Conservation (phyloP, 2,329 filamentous ascomycete genomes). For the Salinomyces thailandicus region DNA sequence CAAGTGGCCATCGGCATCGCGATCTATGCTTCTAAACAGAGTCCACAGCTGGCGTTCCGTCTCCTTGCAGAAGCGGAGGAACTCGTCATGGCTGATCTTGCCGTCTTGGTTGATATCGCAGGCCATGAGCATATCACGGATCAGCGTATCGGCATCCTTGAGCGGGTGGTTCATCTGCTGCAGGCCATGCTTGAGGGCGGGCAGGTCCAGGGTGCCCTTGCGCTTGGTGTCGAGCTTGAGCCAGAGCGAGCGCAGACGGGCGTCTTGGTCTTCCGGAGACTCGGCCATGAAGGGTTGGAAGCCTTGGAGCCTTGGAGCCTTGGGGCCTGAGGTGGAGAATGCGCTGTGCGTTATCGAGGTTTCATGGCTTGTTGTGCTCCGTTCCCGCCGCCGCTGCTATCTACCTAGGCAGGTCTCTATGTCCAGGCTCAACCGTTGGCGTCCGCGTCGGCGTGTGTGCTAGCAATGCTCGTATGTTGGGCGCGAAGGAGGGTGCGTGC, state of each 20-base stretch:
- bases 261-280: constrained; percentile 58
- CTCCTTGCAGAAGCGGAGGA: constrained; percentile 74
- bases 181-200: constrained; percentile 73
- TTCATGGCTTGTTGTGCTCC: constrained; percentile 4
- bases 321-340: too few species aligned
- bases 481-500: too few species aligned
- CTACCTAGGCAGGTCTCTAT: too few species aligned
- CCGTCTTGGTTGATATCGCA: constrained; percentile 85
- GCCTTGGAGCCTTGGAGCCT: not conserved
- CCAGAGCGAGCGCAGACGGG: constrained; percentile 77
- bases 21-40: constrained; percentile 80
- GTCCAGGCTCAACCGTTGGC: too few species aligned
- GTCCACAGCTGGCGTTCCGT: constrained; percentile 73
- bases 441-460: too few species aligned
- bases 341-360: not conserved
- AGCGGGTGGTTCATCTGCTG: constrained; percentile 83
- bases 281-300: not conserved
- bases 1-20: constrained; percentile 72
- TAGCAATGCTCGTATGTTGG: too few species aligned
- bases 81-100: constrained; percentile 87
- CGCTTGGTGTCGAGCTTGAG: constrained; percentile 63
- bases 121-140: constrained; percentile 66
- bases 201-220: constrained; percentile 72
- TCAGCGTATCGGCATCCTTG: constrained; percentile 82
- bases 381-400: too few species aligned